Conservation (phyloP, 225 moss, liverwort and hornwort species). For the Polytrichum commune region DNA sequence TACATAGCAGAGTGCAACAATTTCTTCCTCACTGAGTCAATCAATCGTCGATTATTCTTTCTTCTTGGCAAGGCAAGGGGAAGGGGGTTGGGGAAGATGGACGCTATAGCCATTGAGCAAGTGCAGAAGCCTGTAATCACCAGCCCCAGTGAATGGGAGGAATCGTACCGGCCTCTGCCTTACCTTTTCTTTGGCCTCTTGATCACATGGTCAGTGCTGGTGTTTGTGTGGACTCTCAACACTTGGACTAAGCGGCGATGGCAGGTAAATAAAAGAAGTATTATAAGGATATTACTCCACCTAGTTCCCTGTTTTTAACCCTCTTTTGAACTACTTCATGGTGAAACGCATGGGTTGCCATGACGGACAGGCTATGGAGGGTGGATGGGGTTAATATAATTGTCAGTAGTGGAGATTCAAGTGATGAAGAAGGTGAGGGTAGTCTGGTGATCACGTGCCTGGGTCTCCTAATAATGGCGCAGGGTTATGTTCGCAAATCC, state of each 20-base stretch:
- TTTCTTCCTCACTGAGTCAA: no score
- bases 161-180: conserved; percentile 63
- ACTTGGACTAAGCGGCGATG: conserved; percentile 89
- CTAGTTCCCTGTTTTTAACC: background rate
- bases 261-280: conserved; percentile 47
- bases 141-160: conserved; percentile 52
- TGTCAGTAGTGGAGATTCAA: background rate
- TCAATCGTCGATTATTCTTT: background rate
- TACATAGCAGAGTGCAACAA: no score
- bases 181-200: conserved; percentile 70
- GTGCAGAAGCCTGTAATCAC: conserved; percentile 37
- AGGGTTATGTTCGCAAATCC: no score
- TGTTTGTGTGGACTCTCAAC: conserved; percentile 71
- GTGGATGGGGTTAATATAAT: no score
- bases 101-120: conserved; percentile 46
- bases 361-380: no score
- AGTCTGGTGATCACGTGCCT: background rate
- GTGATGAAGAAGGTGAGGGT: background rate
- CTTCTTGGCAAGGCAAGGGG: background rate
- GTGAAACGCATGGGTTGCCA: no score
- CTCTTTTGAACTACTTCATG: no score
- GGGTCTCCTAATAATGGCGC: no score
- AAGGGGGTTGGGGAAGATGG: conserved; percentile 31
- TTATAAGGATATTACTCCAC: background rate
- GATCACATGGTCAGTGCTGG: conserved; percentile 60